Conservation (phyloP, 441 rosid genomes). For the Adansonia grandidieri region DNA sequence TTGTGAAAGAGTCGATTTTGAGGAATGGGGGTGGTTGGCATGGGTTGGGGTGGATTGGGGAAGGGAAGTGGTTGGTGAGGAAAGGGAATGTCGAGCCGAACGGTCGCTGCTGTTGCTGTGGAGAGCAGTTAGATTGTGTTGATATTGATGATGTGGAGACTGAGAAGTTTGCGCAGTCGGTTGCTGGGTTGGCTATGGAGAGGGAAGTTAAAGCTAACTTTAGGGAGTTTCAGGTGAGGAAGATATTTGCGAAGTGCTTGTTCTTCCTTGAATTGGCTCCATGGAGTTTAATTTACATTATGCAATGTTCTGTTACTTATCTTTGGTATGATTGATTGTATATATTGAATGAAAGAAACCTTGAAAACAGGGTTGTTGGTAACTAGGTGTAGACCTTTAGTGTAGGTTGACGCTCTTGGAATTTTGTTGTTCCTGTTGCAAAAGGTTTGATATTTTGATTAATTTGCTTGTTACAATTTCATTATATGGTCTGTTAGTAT, state of each 20-base stretch:
- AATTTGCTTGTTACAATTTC: not conserved
- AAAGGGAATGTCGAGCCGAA: constrained; percentile 48
- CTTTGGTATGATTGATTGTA: not conserved
- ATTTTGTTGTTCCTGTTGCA: not conserved
- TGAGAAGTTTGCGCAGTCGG: constrained; percentile 59
- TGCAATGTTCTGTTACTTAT: not conserved
- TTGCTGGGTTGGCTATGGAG: constrained; percentile 73
- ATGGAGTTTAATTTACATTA: not conserved
- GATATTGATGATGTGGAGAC: constrained; percentile 72
- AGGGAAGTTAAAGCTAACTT: constrained; percentile 76
- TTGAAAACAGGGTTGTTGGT: not conserved
- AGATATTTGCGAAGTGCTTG: not conserved
- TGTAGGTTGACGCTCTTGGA: not conserved
- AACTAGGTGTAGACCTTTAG: not conserved
- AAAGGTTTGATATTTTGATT: not conserved
- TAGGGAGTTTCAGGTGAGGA: constrained; percentile 76
- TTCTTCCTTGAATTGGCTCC: not conserved
- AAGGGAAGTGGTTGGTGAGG: constrained; percentile 65
- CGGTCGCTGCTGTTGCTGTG: constrained; percentile 68
- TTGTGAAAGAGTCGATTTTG: constrained; percentile 44
- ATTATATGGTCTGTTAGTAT: not conserved
- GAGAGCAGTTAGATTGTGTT: constrained; percentile 57
- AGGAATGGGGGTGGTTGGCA: constrained; percentile 92
- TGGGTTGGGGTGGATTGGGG: constrained; percentile 83
- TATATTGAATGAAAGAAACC: not conserved